Conservation (phyloP, 768 basidiomycete species). For the Suillus paluster region DNA sequence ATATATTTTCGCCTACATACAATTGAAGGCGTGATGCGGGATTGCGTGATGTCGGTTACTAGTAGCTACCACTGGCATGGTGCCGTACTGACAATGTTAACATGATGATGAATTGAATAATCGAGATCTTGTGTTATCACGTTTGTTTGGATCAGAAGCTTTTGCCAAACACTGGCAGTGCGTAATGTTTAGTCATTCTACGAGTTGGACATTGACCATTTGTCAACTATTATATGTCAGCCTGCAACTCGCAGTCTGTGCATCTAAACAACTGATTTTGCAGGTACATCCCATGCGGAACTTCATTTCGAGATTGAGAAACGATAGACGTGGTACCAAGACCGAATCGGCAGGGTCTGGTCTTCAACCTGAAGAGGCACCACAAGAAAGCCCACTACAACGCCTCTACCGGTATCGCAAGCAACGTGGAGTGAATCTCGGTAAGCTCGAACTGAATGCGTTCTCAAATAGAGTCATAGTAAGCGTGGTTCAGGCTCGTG, state of each 20-base stretch:
- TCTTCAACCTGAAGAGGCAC: constrained; percentile 1
- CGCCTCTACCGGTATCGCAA: constrained; percentile 62
- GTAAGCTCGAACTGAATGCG: constrained; percentile 40
- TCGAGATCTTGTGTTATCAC: background rate
- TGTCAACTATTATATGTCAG: background rate
- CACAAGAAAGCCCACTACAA: constrained; percentile 6
- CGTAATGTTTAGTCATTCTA: constrained; percentile 1
- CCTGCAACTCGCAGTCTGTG: too few species aligned
- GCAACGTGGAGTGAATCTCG: constrained; percentile 83
- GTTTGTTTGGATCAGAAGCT: constrained; percentile 5
- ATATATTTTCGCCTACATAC: background rate
- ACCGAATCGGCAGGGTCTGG: background rate
- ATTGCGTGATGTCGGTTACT: too few species aligned
- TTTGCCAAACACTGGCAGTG: constrained; percentile 7
- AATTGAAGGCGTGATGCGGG: background rate
- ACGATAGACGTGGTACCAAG: background rate
- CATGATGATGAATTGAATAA: background rate
- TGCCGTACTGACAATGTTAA: background rate
- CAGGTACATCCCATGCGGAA: background rate
- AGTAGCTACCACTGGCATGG: background rate
- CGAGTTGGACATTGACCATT: background rate
- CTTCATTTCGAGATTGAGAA: background rate
- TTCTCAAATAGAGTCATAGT: constrained; percentile 15
- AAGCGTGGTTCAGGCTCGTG: constrained; percentile 56
- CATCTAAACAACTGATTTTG: background rate